phyloP scores from a whole-genome alignment of 2,329 filamentous ascomycete genomes.

The Diaporthe citri region DNA sequence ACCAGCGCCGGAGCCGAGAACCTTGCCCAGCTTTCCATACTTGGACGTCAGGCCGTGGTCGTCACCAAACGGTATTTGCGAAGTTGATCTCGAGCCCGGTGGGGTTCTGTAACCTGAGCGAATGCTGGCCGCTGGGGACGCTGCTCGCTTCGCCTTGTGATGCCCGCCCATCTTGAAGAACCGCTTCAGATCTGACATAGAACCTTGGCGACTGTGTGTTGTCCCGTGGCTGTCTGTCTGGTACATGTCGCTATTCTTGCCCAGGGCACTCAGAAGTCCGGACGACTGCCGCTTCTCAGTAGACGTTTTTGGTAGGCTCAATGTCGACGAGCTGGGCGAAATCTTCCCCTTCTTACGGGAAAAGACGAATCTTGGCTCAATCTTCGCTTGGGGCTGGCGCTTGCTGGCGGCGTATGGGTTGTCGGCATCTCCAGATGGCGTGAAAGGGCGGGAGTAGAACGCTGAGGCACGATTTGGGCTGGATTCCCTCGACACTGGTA shows the following conservation, averaged over 20 bases:
- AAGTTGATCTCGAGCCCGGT: constrained; percentile 60
- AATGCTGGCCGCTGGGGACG: constrained; percentile 70
- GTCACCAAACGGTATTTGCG: constrained; percentile 89
- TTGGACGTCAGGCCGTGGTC: constrained; percentile 91
- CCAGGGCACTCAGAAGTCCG: constrained; percentile 53
- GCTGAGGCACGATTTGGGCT: constrained; percentile 73
- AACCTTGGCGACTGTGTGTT: constrained; percentile 73
- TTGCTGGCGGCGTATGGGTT: constrained; percentile 90
- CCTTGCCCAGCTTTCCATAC: constrained; percentile 95
- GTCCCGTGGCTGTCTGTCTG: constrained; percentile 58
- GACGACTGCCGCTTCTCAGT: constrained; percentile 66
- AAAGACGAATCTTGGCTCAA: constrained; percentile 90
- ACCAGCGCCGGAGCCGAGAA: constrained; percentile 92
- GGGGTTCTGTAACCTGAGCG: constrained; percentile 63
- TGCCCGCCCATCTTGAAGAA: constrained; percentile 88
- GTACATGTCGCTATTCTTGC: constrained; percentile 58
- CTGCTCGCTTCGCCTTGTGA: constrained; percentile 77
- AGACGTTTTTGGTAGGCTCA: constrained; percentile 60
- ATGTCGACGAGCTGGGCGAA: constrained; percentile 66
- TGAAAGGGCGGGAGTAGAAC: constrained; percentile 80
- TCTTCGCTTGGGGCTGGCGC: constrained; percentile 74
- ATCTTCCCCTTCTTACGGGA: constrained; percentile 77
- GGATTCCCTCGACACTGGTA: constrained; percentile 70
- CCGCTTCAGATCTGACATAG: constrained; percentile 95
- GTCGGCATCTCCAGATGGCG: constrained; percentile 82